phyloP scores from a whole-genome alignment of 352 stramenopile species.

The Nothophytophthora sp. region DNA sequence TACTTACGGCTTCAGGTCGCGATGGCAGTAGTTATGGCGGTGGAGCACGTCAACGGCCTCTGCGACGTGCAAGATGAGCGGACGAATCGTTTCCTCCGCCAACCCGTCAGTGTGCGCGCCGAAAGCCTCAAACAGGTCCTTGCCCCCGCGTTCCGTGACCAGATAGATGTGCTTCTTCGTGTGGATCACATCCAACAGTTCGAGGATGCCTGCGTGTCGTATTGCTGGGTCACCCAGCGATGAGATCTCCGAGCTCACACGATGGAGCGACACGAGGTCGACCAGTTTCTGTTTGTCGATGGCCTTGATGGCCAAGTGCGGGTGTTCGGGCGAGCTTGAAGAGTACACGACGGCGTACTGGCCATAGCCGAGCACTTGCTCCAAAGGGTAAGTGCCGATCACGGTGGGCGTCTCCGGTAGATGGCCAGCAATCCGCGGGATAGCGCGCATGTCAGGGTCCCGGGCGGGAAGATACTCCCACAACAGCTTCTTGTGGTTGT shows the following conservation, averaged over 20 bases:
- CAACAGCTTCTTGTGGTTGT: conserved; percentile 64
- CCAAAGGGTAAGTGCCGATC: conserved; percentile 73
- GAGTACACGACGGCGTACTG: conserved; percentile 84
- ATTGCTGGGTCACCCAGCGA: conserved; percentile 62
- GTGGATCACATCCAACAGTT: conserved; percentile 77
- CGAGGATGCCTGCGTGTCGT: conserved; percentile 65
- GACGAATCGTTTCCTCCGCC: conserved; percentile 39
- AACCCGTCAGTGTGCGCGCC: conserved; percentile 47
- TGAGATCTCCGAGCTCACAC: conserved; percentile 82
- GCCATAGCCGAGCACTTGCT: conserved; percentile 77
- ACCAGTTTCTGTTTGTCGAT: conserved; percentile 86
- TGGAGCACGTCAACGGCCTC: conserved; percentile 63
- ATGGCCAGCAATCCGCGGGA: conserved; percentile 44
- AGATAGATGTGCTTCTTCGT: conserved; percentile 80
- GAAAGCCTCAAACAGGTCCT: conserved; percentile 88
- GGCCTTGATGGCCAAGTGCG: conserved; percentile 73
- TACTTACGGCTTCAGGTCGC: conserved; percentile 75
- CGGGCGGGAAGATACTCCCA: conserved; percentile 75
- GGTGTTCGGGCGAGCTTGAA: conserved; percentile 18
- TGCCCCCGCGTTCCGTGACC: conserved; percentile 76
- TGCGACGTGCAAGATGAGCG: conserved; percentile 44
- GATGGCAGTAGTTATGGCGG: conserved; percentile 71
- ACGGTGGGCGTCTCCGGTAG: conserved; percentile 50
- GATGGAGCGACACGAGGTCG: conserved; percentile 69
- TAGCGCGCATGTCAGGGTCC: conserved; percentile 54